Evolutionary conservation across 1,284 basidiomycete species (phyloP).

Genomic region (Dichomitus squalens): DNA sequence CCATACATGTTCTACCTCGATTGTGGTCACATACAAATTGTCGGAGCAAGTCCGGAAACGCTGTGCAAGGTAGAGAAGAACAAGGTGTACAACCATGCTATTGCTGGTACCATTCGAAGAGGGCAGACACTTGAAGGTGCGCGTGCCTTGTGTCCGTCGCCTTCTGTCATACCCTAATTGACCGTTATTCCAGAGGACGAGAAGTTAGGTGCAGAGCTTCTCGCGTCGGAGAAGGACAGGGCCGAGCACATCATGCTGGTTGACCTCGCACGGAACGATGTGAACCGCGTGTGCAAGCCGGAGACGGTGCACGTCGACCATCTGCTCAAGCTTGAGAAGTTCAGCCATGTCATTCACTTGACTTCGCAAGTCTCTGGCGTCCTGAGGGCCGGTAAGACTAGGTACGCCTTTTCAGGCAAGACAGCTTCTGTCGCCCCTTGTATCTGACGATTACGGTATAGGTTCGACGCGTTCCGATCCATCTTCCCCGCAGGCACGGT

Average conservation of each 20-base stretch:
- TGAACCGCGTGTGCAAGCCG: slow-evolving; percentile 96
- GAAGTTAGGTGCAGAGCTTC: slow-evolving; percentile 71
- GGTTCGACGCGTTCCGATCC: slow-evolving; percentile 98
- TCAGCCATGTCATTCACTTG: slow-evolving; percentile 97
- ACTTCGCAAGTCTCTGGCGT: slow-evolving; percentile 94
- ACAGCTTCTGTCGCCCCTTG: not conserved
- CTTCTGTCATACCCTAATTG: not conserved
- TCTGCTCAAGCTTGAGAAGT: slow-evolving; percentile 94
- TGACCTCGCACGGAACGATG: slow-evolving; percentile 98
- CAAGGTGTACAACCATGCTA: slow-evolving; percentile 97
- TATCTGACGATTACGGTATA: slow-evolving; percentile 32
- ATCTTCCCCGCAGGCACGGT: slow-evolving; percentile 99
- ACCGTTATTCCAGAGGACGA: slow-evolving; percentile 75
- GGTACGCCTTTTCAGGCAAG: slow-evolving; percentile 45
- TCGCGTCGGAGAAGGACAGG: slow-evolving; percentile 90
- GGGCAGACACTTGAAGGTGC: slow-evolving; percentile 84
- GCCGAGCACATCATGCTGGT: slow-evolving; percentile 99
- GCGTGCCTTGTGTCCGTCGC: slow-evolving; percentile 25
- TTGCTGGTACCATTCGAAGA: slow-evolving; percentile 92
- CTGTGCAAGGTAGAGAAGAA: slow-evolving; percentile 94
- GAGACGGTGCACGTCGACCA: slow-evolving; percentile 96
- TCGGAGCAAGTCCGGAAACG: slow-evolving; percentile 97
- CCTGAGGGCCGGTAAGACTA: slow-evolving; percentile 81
- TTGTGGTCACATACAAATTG: slow-evolving; percentile 89
- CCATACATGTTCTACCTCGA: slow-evolving; percentile 99